Evolutionary conservation across 352 stramenopile genomes (phyloP), one percentile per base, ranked within the genome.

Genomic region (Aphanomyces invadans): DNA sequence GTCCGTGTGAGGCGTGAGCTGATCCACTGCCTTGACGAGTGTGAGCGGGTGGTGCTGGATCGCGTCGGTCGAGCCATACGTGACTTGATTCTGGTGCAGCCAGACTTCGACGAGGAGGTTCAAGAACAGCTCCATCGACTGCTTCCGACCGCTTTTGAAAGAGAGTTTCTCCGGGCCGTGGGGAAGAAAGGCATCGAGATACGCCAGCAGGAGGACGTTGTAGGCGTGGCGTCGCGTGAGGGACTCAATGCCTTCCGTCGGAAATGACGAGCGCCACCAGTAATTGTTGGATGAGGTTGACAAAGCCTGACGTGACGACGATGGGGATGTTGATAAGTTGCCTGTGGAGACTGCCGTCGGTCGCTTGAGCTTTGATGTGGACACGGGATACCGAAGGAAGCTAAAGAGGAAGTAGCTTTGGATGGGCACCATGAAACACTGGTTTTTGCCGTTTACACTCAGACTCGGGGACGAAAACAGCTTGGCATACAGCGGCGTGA

Each of bases 21-120:
- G 15, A 82, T 95, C 44, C 79, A 84, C 21, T n/a, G 49, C 49
- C 2, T 57, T 57, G 12, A 57, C 49, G 7, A 57, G 21, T 26
- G 49, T 33, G 49, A 57, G 49, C 25, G 49, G 49, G 49, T 57
- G 49, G 15, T 42, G 36, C 36, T 15, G 36, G 39, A 52, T 28
- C 23, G 53, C 31, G 28, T 51, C 55, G 55, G 1, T n/a, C 15
- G 19, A 25, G 26, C 38, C 55, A n/a, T 64, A 92, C 62, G 84
- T 75, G 55, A 95, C 90, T 55, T 91, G 77, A 66, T 95, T 95
- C 65, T 95, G 86, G n/a, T 80, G 81, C 49, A 95, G 73, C 86
- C 86, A 95, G 54, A 91, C 90, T 64, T 95, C 86, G 23, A 95
- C 92, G 44, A 93, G 61, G 42, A 89, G 83, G 62, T 93, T 83